Conservation (phyloP, 495 filamentous ascomycete species). For the Lophiotrema nucula region DNA sequence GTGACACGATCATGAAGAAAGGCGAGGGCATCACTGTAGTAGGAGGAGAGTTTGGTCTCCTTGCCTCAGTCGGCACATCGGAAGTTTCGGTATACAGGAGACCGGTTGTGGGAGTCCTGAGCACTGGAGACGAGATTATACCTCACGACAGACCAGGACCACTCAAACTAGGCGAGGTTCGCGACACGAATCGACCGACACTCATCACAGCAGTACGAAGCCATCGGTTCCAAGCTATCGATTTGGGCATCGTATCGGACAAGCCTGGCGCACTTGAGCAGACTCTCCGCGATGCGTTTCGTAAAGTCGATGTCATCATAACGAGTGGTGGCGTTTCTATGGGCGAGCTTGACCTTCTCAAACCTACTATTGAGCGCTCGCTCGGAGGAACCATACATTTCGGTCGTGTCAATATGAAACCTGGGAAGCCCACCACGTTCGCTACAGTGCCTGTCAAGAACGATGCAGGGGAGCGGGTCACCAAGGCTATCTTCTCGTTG, state of each 20-base stretch:
- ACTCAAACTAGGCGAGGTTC: slow-evolving; percentile 76
- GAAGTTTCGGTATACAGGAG: slow-evolving; percentile 74
- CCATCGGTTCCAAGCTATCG: slow-evolving; percentile 77
- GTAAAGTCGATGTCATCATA: slow-evolving; percentile 76
- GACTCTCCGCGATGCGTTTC: slow-evolving; percentile 68
- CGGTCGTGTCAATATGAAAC: slow-evolving; percentile 95
- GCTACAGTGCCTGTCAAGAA: slow-evolving; percentile 72
- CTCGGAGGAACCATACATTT: slow-evolving; percentile 95
- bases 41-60: slow-evolving; percentile 85
- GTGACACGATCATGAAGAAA: slow-evolving; percentile 65
- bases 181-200: slow-evolving; percentile 88
- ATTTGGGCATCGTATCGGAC: slow-evolving; percentile 86
- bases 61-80: slow-evolving; percentile 77
- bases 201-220: slow-evolving; percentile 71
- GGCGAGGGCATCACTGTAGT: slow-evolving; percentile 77
- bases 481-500: slow-evolving; percentile 80
- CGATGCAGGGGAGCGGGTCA: slow-evolving; percentile 46
- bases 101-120: slow-evolving; percentile 81
- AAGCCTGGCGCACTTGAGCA: slow-evolving; percentile 73
- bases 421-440: slow-evolving; percentile 95
- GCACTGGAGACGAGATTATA: slow-evolving; percentile 94
- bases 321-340: slow-evolving; percentile 96
- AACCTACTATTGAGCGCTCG: slow-evolving; percentile 89
- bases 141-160: slow-evolving; percentile 63
- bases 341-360: slow-evolving; percentile 96